Evolutionary conservation across 2,329 filamentous ascomycete genomes (phyloP).

Genomic region (Parasarocladium wereldwijsianum): DNA sequence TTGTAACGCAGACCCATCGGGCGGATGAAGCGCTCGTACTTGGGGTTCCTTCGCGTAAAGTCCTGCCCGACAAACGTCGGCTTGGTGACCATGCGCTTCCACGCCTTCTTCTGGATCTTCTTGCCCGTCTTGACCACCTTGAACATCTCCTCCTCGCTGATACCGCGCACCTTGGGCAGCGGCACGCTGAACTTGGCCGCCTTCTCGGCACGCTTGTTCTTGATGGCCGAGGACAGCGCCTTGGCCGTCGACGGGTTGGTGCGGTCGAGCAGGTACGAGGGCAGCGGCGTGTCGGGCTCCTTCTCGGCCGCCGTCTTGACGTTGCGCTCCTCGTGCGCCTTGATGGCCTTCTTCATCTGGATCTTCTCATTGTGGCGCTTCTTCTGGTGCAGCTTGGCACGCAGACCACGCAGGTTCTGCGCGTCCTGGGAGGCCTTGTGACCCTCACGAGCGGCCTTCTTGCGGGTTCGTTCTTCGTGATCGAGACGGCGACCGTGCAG

Average conservation of each 20-base stretch:
- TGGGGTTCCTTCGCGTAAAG: constrained; percentile 80
- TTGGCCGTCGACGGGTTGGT: constrained; percentile 43
- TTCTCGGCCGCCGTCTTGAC: constrained; percentile 77
- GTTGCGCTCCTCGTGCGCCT: constrained; percentile 88
- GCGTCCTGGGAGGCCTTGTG: constrained; percentile 83
- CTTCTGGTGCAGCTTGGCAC: constrained; percentile 87
- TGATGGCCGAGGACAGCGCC: constrained; percentile 72
- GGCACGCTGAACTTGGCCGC: constrained; percentile 87
- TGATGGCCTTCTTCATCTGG: constrained; percentile 90
- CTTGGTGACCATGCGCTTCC: constrained; percentile 56
- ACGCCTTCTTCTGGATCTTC: constrained; percentile 76
- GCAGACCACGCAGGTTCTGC: constrained; percentile 80
- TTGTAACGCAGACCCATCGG: constrained; percentile 37
- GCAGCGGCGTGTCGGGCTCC: constrained; percentile 67
- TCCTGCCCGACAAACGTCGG: constrained; percentile 69
- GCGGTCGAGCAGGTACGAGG: constrained; percentile 89
- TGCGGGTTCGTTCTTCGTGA: constrained; percentile 78
- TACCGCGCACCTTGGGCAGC: constrained; percentile 80
- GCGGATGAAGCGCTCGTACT: constrained; percentile 40
- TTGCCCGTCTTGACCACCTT: constrained; percentile 92
- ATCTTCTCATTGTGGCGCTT: constrained; percentile 96
- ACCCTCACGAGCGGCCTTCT: constrained; percentile 73
- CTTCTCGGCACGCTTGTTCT: constrained; percentile 90
- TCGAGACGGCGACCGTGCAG: constrained; percentile 44
- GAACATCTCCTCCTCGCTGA: constrained; percentile 95